Base-by-base conservation (phyloP, 805 yeast species). In the Metschnikowia matae region DNA sequence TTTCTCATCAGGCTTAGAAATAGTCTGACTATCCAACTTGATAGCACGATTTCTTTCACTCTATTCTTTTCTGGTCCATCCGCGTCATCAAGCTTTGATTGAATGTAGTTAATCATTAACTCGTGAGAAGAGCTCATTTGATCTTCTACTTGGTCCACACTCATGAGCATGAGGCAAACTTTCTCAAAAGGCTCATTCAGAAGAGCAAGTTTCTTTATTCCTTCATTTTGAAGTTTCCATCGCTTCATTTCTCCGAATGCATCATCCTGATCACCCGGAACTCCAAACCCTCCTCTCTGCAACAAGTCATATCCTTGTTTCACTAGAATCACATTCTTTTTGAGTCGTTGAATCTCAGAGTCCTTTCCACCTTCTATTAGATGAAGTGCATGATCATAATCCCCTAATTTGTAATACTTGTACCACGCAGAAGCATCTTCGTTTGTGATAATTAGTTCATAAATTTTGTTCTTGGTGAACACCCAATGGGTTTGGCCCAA, bases 401-500 rank as follows among this genome's bases (percentile, higher is more conserved):
- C 41, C 1, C 59, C 60, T 40, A 50, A 14, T 26, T 52, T 50
- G 37, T 54, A 58, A 39, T 54, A 55, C 7, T 48, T 39, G 17
- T 78, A 79, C 96, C 97, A 89, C 2, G 91, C 83, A 23, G 86
- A 86, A 4, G 77, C 70, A 4, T 83, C 73, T 64, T 92, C 97
- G 60, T 85, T 78, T 34, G 77, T 77, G 11, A 88, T 71, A 8
- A 85, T 75, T 6, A 94, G 67, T 63, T 94, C 99, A 62, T 78
- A 87, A 8, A 94, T 81, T 44, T 74, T 74, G 4, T 68, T 61
- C 11, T 70, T 65, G 0, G 94, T 81, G 58, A 73, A 88, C 3
- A 87, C 66, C 99, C 99, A 94, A 58, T 73, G 87, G 0, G 98
- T 87, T 1, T 73, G 14, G 77, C 63, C 38, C 60, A 59, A 40